Evolutionary conservation across 169 alveolate species (phyloP).

Genomic region (Plasmodium gonderi): DNA sequence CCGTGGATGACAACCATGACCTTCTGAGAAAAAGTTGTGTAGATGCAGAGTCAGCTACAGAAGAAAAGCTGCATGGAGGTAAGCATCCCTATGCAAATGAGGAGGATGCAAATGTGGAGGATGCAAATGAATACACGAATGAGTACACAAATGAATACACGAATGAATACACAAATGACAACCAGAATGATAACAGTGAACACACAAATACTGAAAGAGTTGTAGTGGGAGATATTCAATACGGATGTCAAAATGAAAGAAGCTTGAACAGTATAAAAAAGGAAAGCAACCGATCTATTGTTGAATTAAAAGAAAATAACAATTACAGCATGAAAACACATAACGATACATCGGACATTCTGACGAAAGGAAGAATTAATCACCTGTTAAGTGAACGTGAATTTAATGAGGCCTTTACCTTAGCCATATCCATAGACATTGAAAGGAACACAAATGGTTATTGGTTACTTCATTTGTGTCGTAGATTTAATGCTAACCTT

Average conservation of each 20-base stretch:
- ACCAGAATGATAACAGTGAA: not conserved
- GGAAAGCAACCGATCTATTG: not conserved
- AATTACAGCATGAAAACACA: not conserved
- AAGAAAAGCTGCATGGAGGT: not conserved
- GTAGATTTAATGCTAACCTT: constrained; percentile 10
- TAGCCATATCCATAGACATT: constrained; percentile 60
- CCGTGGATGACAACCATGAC: not conserved
- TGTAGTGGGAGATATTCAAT: not conserved
- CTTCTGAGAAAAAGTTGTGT: not conserved
- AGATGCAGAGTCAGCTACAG: not conserved
- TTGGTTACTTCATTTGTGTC: constrained; percentile 60
- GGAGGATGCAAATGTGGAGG: not conserved
- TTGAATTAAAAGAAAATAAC: constrained; percentile 5
- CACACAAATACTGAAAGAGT: not conserved
- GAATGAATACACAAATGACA: not conserved
- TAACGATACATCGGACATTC: constrained; percentile 20
- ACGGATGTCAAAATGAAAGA: not conserved
- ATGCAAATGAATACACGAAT: not conserved
- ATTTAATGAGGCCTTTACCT: constrained; percentile 51
- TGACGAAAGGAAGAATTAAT: constrained; percentile 61
- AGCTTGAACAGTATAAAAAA: not conserved
- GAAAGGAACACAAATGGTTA: constrained; percentile 55
- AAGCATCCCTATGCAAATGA: not conserved
- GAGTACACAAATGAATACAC: not conserved
- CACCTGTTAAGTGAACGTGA: constrained; percentile 67